A percentile compares a stretch with the other conserved stretches of the same genome.
Conservation (phyloP, 2,329 filamentous ascomycete species). For the Colletotrichum neosansevieriae region DNA sequence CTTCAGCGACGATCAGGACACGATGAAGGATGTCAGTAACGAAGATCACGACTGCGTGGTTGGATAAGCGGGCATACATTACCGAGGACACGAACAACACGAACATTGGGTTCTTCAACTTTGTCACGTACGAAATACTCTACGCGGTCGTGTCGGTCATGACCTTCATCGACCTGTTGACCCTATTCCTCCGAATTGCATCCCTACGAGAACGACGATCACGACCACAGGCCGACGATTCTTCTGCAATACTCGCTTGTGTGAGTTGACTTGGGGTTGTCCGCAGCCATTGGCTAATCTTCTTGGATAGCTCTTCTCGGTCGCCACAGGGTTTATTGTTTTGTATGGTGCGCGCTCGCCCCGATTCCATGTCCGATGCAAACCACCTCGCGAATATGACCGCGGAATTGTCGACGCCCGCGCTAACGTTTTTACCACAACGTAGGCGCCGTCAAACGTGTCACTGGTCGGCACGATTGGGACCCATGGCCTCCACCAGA, state of each 20-base stretch:
- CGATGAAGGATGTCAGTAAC: slow-evolving; percentile 12
- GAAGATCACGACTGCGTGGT: not conserved
- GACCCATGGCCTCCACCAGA: slow-evolving; percentile 21
- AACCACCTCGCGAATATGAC: not conserved
- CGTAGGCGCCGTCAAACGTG: not conserved
- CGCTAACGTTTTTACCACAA: not conserved
- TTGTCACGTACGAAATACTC: slow-evolving; percentile 20
- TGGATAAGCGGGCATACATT: slow-evolving; percentile 17
- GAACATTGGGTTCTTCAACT: slow-evolving; percentile 24
- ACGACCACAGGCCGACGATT: slow-evolving; percentile 16
- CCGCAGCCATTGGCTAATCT: not conserved
- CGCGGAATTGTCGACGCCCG: not conserved
- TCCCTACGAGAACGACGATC: slow-evolving; percentile 12
- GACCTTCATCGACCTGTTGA: slow-evolving; percentile 19
- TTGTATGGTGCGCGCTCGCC: slow-evolving; percentile 8
- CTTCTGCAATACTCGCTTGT: slow-evolving; percentile 16
- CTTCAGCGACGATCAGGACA: slow-evolving; percentile 9
- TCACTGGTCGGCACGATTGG: slow-evolving; percentile 30
- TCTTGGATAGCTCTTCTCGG: not conserved
- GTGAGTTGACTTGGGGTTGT: not conserved
- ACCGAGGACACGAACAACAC: slow-evolving; percentile 26
- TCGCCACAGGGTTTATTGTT: slow-evolving; percentile 1
- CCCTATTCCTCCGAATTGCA: slow-evolving; percentile 10
- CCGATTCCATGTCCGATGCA: not conserved
- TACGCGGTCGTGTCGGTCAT: slow-evolving; percentile 15